Percentiles rank a stretch among this genome's conserved stretches.
Evolutionary conservation across 1,284 basidiomycete genomes (phyloP).

Genomic region (Cutaneotrichosporon cyanovorans): DNA sequence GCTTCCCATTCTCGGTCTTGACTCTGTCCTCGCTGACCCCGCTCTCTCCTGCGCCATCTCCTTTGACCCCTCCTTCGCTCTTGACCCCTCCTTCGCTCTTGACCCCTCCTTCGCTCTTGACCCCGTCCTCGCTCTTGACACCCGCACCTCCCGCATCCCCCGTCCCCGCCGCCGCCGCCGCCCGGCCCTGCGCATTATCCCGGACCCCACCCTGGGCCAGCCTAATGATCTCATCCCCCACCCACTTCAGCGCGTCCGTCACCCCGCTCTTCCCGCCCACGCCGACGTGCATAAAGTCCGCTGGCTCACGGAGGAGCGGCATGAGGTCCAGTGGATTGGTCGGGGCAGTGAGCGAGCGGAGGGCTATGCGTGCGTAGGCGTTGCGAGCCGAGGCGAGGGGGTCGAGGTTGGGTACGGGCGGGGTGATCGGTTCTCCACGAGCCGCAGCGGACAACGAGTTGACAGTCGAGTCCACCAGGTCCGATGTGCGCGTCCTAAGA

Average conservation of each 20-base stretch:
- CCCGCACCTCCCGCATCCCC: no score
- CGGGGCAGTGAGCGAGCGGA: conserved; percentile 23
- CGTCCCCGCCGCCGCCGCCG: neutral
- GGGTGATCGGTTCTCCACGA: neutral
- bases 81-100: no score
- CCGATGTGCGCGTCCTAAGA: conserved; percentile 10
- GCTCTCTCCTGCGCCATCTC: no score
- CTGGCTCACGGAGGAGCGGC: conserved; percentile 26
- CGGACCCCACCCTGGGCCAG: no score
- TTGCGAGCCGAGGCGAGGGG: conserved; percentile 1
- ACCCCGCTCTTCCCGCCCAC: conserved; percentile 30
- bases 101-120: no score
- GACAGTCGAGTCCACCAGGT: conserved; percentile 10
- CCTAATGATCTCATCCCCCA: conserved; percentile 23
- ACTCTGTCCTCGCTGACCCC: no score
- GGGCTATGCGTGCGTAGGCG: conserved; percentile 23
- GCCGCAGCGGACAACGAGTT: conserved; percentile 2
- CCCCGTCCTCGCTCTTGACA: no score
- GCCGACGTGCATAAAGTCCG: conserved; percentile 33
- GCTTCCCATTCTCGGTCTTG: no score
- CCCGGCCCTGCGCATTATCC: neutral
- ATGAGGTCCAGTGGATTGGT: conserved; percentile 32
- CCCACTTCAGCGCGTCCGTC: conserved; percentile 25
- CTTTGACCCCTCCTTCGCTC: no score
- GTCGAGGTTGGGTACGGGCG: neutral